phyloP scores from a whole-genome alignment of 2,329 filamentous ascomycete species.

The Claviceps maximensis region DNA sequence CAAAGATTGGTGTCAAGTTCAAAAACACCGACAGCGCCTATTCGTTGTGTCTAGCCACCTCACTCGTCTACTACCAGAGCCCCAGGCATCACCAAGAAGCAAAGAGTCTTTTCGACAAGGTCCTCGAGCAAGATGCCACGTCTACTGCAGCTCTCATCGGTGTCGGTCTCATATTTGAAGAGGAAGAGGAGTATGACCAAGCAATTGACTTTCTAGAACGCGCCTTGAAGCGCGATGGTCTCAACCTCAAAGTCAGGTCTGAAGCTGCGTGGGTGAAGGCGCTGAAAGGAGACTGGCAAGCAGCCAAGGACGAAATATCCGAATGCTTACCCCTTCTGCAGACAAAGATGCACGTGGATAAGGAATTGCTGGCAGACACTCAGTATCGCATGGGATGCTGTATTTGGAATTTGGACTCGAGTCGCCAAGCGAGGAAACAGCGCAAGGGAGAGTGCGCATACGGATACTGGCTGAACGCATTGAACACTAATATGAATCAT shows the following conservation, averaged over 20 bases:
- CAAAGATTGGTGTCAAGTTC: constrained; percentile 56
- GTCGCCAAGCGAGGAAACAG: constrained; percentile 60
- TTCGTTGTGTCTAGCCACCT: constrained; percentile 68
- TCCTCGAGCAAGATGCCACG: constrained; percentile 60
- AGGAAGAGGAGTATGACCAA: constrained; percentile 75
- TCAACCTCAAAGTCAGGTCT: constrained; percentile 65
- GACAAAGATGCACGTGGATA: constrained; percentile 38
- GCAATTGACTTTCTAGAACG: constrained; percentile 70
- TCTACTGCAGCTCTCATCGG: constrained; percentile 78
- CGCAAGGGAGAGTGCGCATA: constrained; percentile 62
- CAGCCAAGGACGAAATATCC: constrained; percentile 57
- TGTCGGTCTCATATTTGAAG: constrained; percentile 81
- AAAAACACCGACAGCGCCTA: constrained; percentile 60
- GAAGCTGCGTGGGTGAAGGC: constrained; percentile 91
- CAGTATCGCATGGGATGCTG: constrained; percentile 80
- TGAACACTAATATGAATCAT: constrained; percentile 78
- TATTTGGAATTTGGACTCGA: constrained; percentile 71
- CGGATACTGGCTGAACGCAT: constrained; percentile 63
- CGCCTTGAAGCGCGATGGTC: constrained; percentile 58
- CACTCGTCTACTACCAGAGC: constrained; percentile 78
- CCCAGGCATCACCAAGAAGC: constrained; percentile 84
- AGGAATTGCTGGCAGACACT: constrained; percentile 70
- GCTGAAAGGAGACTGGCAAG: constrained; percentile 60
- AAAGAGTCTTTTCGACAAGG: constrained; percentile 69
- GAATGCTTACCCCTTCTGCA: constrained; percentile 53